Evolutionary conservation across 169 alveolate genomes (phyloP).

Genomic region (Perkinsus chesapeaki): DNA sequence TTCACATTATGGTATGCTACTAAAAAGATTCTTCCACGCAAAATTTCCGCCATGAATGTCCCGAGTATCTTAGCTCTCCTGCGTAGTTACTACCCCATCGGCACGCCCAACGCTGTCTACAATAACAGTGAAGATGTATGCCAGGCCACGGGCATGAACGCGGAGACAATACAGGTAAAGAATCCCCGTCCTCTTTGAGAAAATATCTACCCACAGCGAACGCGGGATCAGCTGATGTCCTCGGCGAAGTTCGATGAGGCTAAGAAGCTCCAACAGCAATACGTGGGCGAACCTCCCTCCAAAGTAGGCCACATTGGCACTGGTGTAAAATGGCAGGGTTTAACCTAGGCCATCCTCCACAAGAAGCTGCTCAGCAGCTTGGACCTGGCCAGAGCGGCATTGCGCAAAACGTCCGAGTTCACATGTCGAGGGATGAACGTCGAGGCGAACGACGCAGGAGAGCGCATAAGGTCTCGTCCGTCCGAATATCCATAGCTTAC

Average conservation of each 20-base stretch:
- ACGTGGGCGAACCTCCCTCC: background rate
- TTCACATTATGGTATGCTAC: background rate
- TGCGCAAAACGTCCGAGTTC: background rate
- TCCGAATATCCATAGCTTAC: background rate
- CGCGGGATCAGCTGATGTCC: background rate
- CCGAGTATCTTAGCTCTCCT: background rate
- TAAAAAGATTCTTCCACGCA: background rate
- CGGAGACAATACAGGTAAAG: background rate
- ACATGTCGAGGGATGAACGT: background rate
- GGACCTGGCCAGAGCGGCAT: background rate
- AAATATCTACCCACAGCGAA: background rate
- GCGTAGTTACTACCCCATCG: background rate
- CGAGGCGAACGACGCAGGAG: background rate
- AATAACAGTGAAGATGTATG: background rate
- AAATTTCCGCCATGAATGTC: background rate
- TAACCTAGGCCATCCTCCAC: too few relatives aligned
- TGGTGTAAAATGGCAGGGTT: too few relatives aligned
- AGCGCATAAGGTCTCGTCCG: background rate
- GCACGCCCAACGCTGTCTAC: background rate
- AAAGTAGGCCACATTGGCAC: background rate
- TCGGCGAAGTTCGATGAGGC: background rate
- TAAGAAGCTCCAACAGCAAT: background rate
- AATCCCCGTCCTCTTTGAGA: background rate
- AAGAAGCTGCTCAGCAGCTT: background rate
- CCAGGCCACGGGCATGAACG: background rate